Evolutionary conservation across 148 eudicot genomes (phyloP), one percentile per base, ranked within the genome.

Genomic region (Polygonum aviculare): DNA sequence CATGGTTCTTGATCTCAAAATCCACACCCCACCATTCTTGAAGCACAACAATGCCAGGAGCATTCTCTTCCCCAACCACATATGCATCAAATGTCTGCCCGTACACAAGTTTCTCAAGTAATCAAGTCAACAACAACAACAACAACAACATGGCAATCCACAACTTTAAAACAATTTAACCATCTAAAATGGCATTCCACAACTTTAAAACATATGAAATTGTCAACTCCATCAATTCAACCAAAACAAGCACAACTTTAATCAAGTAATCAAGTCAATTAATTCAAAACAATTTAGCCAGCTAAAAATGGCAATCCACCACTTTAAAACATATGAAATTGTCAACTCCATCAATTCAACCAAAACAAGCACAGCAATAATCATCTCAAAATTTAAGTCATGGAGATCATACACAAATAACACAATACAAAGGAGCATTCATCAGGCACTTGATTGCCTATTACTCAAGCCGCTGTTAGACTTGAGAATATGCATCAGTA

Each of bases 1-100:
- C 97, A 79, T 91, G 94, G 77, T 94, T 94, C 86, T 88, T 91
- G 73, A 94, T 82, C 84, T 94, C 97, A 80, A 77, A 91, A 72
- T 94, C 98, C 79, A 91, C 93, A 73, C 98, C 98, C 98, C 98
- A 94, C 97, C 97, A 94, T 83, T 94, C 97, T 80, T 91, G 98
- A 74, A 94, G 84, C 82, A 94, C 98, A 77, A 94, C 98, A 38
- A 94, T 86, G 31, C 91, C 98, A 72, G 97, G 98, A 59, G 98
- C 94, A 86, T 91, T 86, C n/a, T 94, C 97, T 87, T 88, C 90
- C 51, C 98, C 98, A 60, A 87, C 86, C 85, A 93, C 91, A 81
- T 93, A 93, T 12, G 97, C 98, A 82, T 93, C 97, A 78, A 93
- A 93, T 73, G 85, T 83, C 98, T 93, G 38, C 67, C 35, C 12